A percentile compares a stretch with the other conserved stretches of the same genome.
Evolutionary conservation across 140 eudicot species (phyloP).

Genomic region (Ambrosia hybrid): DNA sequence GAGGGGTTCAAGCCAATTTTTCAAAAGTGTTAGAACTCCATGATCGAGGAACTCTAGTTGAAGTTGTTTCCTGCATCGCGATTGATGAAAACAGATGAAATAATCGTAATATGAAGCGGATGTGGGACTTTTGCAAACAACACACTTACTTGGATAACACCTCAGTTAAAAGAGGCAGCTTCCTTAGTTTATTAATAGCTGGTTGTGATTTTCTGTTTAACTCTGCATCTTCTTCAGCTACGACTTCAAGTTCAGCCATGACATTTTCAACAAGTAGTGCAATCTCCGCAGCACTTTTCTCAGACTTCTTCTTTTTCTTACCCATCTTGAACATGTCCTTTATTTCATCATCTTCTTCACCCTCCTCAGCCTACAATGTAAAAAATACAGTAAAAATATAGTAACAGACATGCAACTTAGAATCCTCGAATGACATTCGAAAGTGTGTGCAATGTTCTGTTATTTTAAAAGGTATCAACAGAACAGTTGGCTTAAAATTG

Average conservation of each 20-base stretch:
- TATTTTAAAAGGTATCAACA: too few species aligned
- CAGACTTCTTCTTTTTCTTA: conserved; percentile 81
- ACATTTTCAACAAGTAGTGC: conserved; percentile 81
- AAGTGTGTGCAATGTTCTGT: not conserved
- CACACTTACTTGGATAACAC: conserved; percentile 76
- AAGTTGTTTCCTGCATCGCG: conserved; percentile 74
- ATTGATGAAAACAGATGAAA: conserved; percentile 1
- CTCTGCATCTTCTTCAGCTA: conserved; percentile 84
- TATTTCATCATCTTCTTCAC: conserved; percentile 90
- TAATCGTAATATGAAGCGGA: not conserved
- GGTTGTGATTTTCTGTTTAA: conserved; percentile 68
- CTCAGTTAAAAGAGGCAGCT: conserved; percentile 80
- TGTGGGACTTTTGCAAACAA: conserved; percentile 3
- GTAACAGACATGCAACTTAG: conserved; percentile 4
- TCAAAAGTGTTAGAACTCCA: conserved; percentile 80
- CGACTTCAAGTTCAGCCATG: conserved; percentile 93
- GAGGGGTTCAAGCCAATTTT: conserved; percentile 96
- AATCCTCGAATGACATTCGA: not conserved
- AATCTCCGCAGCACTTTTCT: conserved; percentile 86
- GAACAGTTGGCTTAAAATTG: too few species aligned
- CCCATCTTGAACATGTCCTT: conserved; percentile 69
- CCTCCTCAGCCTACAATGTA: conserved; percentile 74
- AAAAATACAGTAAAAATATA: not conserved
- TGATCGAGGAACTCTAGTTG: conserved; percentile 92
- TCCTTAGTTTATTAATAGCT: conserved; percentile 85